Conservation (phyloP, 2,329 filamentous ascomycete species). For the Penicillium hesseltinei region DNA sequence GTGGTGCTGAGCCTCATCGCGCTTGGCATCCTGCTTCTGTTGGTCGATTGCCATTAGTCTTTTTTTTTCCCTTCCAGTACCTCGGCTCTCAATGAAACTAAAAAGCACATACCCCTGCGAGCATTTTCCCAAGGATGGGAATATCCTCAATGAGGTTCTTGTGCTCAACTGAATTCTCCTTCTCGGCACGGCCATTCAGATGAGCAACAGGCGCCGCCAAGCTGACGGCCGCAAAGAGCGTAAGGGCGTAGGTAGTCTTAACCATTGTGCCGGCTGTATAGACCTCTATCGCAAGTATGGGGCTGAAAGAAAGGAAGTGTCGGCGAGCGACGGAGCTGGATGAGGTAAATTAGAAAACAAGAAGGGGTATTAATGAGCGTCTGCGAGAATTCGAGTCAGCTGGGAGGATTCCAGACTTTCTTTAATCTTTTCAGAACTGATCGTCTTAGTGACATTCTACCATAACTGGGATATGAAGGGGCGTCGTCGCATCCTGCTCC, state of each 20-base stretch:
- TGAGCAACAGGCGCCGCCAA: slow-evolving; percentile 21
- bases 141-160: slow-evolving; percentile 10
- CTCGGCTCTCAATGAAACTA: background rate
- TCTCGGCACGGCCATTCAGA: slow-evolving; percentile 5
- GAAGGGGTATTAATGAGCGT: slow-evolving; percentile 11
- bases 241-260: slow-evolving; percentile 24
- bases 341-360: background rate
- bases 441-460: slow-evolving; percentile 19
- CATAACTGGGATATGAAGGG: slow-evolving; percentile 23
- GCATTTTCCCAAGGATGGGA: slow-evolving; percentile 6
- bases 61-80: accelerated
- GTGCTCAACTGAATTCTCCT: background rate
- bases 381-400: slow-evolving; percentile 17
- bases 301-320: slow-evolving; percentile 16
- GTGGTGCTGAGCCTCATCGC: background rate
- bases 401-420: slow-evolving; percentile 3
- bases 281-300: background rate
- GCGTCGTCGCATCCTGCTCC: background rate
- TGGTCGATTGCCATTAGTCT: background rate
- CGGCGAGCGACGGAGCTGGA: slow-evolving; percentile 17
- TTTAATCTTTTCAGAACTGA: slow-evolving; percentile 14
- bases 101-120: slow-evolving; percentile 9
- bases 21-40: slow-evolving; percentile 2
- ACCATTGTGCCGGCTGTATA: slow-evolving; percentile 18
- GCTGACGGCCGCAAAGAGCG: slow-evolving; percentile 25